These are phyloP conservation scores for Narthecium ossifragum DNA, from an alignment of 106 monocot genomes.

Conservation along the genomic window DNA sequence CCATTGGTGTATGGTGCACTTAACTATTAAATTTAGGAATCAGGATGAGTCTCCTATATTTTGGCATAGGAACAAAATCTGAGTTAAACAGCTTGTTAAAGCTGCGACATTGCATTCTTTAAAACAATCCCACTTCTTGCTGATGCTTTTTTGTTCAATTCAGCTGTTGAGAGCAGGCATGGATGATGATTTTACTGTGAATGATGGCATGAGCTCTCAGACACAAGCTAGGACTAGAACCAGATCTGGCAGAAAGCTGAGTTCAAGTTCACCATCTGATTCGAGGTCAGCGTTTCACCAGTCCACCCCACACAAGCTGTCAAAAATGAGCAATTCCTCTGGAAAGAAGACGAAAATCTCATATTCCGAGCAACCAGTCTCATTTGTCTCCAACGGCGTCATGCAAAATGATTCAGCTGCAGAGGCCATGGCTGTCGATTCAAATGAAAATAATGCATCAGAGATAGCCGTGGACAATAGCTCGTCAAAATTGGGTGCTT, in stretches of 20 bases:
- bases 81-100: too few species aligned
- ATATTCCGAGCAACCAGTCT: conserved; percentile 58
- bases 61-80: too few species aligned
- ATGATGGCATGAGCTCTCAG: conserved; percentile 9
- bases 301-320: conserved; percentile 37
- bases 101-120: too few species aligned
- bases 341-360: conserved; percentile 21
- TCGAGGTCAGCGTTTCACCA: conserved; percentile 1
- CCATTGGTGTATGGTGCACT: too few species aligned
- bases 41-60: too few species aligned
- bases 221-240: conserved; percentile 10
- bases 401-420: conserved; percentile 51
- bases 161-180: conserved; percentile 57
- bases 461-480: conserved; percentile 17
- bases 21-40: too few species aligned
- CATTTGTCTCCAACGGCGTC: conserved; percentile 59
- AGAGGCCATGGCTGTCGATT: conserved; percentile 15
- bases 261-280: conserved; percentile 4
- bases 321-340: conserved; percentile 15
- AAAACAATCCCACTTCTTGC: too few species aligned
- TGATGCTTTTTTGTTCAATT: conserved; percentile 13
- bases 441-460: conserved; percentile 1
- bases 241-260: conserved; percentile 1
- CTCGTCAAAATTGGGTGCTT: conserved; percentile 47
- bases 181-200: conserved; percentile 41